phyloP scores from a whole-genome alignment of 257 asterid genomes.

The Nicotiana noctiflora region DNA sequence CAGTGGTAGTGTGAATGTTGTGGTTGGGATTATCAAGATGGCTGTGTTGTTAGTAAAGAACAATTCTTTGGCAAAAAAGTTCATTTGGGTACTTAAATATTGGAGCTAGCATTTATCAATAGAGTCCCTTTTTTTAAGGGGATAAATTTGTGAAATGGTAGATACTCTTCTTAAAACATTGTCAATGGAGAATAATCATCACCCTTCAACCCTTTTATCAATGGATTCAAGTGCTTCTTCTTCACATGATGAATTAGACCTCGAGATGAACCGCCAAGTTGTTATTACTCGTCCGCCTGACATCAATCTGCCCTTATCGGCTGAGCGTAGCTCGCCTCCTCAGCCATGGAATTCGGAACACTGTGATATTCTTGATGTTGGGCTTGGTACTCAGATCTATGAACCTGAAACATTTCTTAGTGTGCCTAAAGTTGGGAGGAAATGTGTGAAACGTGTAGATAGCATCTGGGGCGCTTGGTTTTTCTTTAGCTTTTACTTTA shows the following conservation, averaged over 20 bases:
- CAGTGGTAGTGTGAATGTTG: conserved; percentile 23
- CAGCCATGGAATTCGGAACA: conserved; percentile 49
- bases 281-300: conserved; percentile 56
- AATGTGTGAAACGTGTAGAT: conserved; percentile 54
- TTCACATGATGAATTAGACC: conserved; percentile 48
- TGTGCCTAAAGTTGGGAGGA: conserved; percentile 44
- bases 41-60: conserved; percentile 20
- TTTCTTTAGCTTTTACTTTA: conserved; percentile 70
- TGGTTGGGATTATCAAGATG: conserved; percentile 23
- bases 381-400: conserved; percentile 43
- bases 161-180: conserved; percentile 42
- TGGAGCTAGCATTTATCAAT: conserved; percentile 6
- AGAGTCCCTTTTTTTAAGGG: neutral
- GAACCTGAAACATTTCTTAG: conserved; percentile 44
- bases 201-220: conserved; percentile 61
- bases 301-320: conserved; percentile 63
- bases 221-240: conserved; percentile 70
- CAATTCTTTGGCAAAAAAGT: neutral
- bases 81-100: conserved; percentile 5
- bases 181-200: conserved; percentile 57
- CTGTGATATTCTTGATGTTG: conserved; percentile 63
- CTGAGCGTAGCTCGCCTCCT: conserved; percentile 55
- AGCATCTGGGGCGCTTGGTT: conserved; percentile 87
- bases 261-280: conserved; percentile 51
- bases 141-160: conserved; percentile 31